These are phyloP conservation scores for Dictyostelium intermedium DNA, from an alignment of 78 protist genomes.

Conservation along the genomic window DNA sequence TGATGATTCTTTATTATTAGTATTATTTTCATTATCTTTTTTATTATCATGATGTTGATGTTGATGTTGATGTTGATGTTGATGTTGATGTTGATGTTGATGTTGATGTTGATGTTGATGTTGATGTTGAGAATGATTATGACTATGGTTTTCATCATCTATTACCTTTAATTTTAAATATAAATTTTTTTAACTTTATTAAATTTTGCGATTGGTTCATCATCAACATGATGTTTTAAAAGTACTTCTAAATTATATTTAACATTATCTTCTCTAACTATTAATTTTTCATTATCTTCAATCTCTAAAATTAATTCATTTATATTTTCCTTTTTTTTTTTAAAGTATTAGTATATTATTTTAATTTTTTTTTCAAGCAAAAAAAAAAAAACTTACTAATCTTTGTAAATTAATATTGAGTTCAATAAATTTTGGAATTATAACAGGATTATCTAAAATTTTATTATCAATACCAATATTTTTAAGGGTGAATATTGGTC, in stretches of 20 bases:
- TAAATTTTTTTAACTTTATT: not conserved
- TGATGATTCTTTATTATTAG: not conserved
- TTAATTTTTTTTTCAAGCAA: not conserved
- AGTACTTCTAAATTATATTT: not conserved
- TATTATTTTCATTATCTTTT: not conserved
- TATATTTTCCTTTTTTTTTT: not conserved
- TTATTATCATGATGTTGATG: not conserved
- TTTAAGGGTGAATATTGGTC: not conserved
- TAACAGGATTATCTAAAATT: not conserved
- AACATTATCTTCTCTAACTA: not conserved
- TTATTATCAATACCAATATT: not conserved
- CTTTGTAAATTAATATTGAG: not conserved
- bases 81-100: not conserved
- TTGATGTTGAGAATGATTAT: no score
- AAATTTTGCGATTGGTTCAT: conserved; percentile 33
- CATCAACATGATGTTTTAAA: conserved; percentile 33
- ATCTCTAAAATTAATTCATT: conserved; percentile 16
- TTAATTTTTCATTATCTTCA: conserved; percentile 22
- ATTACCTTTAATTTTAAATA: not conserved
- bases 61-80: not conserved
- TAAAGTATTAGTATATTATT: no score
- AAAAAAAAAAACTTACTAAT: not conserved
- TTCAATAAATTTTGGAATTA: conserved; percentile 6
- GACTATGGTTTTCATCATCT: not conserved
- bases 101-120: no score